Base-by-base conservation (phyloP, 1,284 basidiomycete genomes). In the Rhodotorula sp. region DNA sequence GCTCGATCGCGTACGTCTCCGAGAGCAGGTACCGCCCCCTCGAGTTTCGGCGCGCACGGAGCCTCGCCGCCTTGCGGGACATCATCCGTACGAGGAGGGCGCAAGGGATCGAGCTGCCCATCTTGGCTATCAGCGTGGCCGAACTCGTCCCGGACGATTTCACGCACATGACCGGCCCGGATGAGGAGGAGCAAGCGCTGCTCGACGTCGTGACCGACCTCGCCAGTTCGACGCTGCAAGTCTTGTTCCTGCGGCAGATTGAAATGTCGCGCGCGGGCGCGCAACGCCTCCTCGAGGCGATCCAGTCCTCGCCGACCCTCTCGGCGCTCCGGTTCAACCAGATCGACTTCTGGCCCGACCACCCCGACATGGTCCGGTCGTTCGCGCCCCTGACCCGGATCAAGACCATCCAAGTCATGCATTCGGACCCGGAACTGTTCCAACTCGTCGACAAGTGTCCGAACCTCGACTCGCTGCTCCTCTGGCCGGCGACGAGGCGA, bases 401-500 rank as follows among this genome's bases (percentile, higher is more conserved):
- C 29, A 61, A 58, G 39, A 76, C 74, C 14, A 48, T 76, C 18
- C 74, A 76, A 58, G 49, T 76, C 60, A 76, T 73, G 71, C 74
- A 76, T 51, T 68, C 71, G 15, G 60, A 59, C 15, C 26, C 58
- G 7, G 62, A 56, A n/a, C 49, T 76, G 68, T 62, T 65, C 34
- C 43, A 68, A 1, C 63, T 76, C 14, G 48, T 66, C 14, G 14
- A 46, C 18, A 52, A 67, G 43, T 60, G 57, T 16, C 69, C 75
- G 6, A 68, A 64, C 58, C 43, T 76, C 64, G 68, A 76, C 47
- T 69, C 66, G 7, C 64, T 76, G 52, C 75, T 76, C 20, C 43
- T 74, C 5, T 76, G 75, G 75, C 70, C 75, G 0, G 52, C 58
- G 47, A 34, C 59, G 18, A 61, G 75, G 8, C 65, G 65, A 15